Conservation (phyloP, 768 basidiomycete genomes). For the Pluteus cervinus region DNA sequence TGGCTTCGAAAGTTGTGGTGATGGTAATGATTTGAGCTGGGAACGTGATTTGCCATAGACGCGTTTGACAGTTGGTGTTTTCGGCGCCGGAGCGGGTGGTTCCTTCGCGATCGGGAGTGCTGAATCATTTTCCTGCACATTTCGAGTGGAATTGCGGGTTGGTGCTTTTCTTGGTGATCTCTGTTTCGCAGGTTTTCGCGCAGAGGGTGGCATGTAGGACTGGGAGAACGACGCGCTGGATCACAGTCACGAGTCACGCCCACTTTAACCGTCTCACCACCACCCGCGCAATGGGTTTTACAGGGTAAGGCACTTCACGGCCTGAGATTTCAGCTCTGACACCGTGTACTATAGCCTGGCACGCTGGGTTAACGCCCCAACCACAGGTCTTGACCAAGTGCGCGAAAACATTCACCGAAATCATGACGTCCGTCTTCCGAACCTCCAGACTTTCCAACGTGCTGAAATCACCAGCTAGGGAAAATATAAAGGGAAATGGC, state of each 20-base stretch:
- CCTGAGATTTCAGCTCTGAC: conserved; percentile 5
- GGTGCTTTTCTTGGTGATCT: too few species aligned
- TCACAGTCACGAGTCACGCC: conserved; percentile 15
- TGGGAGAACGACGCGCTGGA: conserved; percentile 22
- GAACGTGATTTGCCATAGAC: too few species aligned
- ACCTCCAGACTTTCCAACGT: conserved; percentile 10
- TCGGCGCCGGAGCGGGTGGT: too few species aligned
- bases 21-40: too few species aligned
- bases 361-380: conserved; percentile 80
- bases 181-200: too few species aligned
- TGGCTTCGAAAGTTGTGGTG: too few species aligned
- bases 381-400: conserved; percentile 62
- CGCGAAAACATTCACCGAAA: conserved; percentile 63
- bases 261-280: background rate
- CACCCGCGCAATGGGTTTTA: conserved; percentile 70
- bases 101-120: too few species aligned
- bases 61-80: too few species aligned
- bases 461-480: conserved; percentile 38
- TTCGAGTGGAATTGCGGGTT: too few species aligned
- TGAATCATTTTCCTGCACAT: too few species aligned
- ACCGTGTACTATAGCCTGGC: conserved; percentile 44
- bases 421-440: conserved; percentile 46
- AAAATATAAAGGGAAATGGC: conserved; percentile 57
- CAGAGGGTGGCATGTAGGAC: too few species aligned
- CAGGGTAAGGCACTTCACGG: conserved; percentile 36